A percentile compares a stretch with the other conserved stretches of the same genome.
Conservation (phyloP, 495 filamentous ascomycete species). For the Hypoxylon fuscum region DNA sequence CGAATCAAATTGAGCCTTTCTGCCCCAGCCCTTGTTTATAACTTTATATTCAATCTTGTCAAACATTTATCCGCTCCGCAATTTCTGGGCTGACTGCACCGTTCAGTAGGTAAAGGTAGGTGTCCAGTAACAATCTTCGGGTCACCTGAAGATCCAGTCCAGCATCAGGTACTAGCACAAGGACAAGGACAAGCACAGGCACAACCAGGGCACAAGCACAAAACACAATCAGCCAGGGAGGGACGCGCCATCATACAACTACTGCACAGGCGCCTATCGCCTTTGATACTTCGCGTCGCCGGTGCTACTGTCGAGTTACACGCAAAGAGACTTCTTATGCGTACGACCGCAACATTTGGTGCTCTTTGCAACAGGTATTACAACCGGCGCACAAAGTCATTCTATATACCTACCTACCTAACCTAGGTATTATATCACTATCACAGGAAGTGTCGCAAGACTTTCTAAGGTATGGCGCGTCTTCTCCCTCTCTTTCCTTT, state of each 20-base stretch:
- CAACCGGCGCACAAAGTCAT: too few relatives aligned
- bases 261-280: constrained; percentile 22
- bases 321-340: constrained; percentile 8
- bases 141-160: constrained; percentile 33
- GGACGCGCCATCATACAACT: constrained; percentile 28
- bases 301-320: constrained; percentile 23
- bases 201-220: constrained; percentile 16
- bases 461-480: constrained; percentile 25
- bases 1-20: constrained; percentile 44
- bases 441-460: constrained; percentile 13
- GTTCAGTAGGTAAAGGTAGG: constrained; percentile 2
- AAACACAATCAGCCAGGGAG: constrained; percentile 20
- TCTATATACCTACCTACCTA: too few relatives aligned
- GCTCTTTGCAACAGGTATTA: constrained; percentile 1
- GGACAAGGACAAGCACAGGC: constrained; percentile 32
- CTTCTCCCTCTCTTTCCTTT: constrained; percentile 16
- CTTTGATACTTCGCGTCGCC: constrained; percentile 24
- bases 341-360: background rate
- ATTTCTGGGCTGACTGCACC: constrained; percentile 34
- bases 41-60: constrained; percentile 26
- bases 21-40: constrained; percentile 19
- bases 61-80: constrained; percentile 41
- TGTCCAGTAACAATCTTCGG: constrained; percentile 34
- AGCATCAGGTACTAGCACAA: constrained; percentile 28
- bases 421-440: constrained; percentile 15